phyloP scores from a whole-genome alignment of 1,284 basidiomycete species.

The Hymenochaete sp. region DNA sequence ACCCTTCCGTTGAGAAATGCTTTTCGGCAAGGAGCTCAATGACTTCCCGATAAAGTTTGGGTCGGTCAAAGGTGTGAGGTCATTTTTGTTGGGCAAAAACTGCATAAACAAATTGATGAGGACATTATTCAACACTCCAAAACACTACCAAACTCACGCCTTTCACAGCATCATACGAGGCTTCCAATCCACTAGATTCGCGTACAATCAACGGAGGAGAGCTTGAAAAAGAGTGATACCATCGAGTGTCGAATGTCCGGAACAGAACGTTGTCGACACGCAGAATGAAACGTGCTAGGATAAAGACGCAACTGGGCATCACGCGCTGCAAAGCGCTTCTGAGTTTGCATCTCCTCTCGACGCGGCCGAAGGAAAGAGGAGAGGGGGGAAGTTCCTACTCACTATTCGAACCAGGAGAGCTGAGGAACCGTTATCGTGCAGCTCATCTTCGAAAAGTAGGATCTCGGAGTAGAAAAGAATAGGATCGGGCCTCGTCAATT shows the following conservation, averaged over 20 bases:
- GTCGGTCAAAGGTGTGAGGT: conserved; percentile 86
- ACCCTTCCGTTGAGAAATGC: conserved; percentile 48
- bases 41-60: conserved; percentile 77
- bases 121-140: conserved; percentile 1
- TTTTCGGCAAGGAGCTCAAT: conserved; percentile 55
- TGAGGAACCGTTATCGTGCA: conserved; percentile 90
- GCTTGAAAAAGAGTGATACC: conserved; percentile 78
- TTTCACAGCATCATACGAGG: conserved; percentile 76
- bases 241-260: conserved; percentile 80
- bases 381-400: conserved; percentile 30
- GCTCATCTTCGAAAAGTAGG: conserved; percentile 86
- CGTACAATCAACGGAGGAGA: conserved; percentile 59
- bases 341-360: background rate
- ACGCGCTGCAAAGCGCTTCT: conserved; percentile 57
- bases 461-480: conserved; percentile 94
- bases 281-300: conserved; percentile 87
- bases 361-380: too few species aligned
- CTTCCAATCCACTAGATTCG: conserved; percentile 86
- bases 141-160: conserved; percentile 38
- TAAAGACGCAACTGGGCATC: conserved; percentile 94
- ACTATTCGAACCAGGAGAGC: conserved; percentile 79
- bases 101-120: conserved; percentile 25
- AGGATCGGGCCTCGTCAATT: conserved; percentile 84
- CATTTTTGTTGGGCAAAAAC: conserved; percentile 73
- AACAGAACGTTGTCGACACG: conserved; percentile 95